Evolutionary conservation across 495 filamentous ascomycete species (phyloP).

Genomic region (Hypoxylon trugodes): DNA sequence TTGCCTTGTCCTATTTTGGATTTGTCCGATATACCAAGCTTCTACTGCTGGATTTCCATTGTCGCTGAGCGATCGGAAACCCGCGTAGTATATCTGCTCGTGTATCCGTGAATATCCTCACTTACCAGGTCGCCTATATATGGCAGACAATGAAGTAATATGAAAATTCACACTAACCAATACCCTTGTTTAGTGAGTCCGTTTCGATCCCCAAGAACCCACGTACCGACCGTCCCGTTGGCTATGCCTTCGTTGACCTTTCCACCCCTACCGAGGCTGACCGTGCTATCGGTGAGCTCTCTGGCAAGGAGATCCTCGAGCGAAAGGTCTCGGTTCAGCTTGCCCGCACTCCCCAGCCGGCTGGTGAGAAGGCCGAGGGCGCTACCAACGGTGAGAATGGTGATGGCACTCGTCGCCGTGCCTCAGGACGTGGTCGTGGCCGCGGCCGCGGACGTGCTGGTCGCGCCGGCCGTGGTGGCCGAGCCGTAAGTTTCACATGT

Average conservation of each 20-base stretch:
- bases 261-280: conserved; percentile 93
- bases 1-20: conserved; percentile 21
- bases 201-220: conserved; percentile 99
- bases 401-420: conserved; percentile 81
- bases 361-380: conserved; percentile 77
- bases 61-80: not conserved
- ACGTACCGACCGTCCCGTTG: conserved; percentile 96
- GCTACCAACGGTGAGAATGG: conserved; percentile 71
- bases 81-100: not conserved
- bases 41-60: not conserved
- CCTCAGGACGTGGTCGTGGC: conserved; percentile 76
- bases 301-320: conserved; percentile 94
- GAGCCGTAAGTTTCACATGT: conserved; percentile 65
- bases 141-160: not conserved
- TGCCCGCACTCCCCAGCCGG: conserved; percentile 93
- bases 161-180: conserved; percentile 35
- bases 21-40: conserved; percentile 2
- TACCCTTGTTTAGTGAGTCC: conserved; percentile 75
- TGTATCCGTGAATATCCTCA: not conserved
- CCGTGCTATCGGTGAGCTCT: conserved; percentile 91
- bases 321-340: conserved; percentile 99
- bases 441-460: conserved; percentile 71
- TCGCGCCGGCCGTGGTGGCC: conserved; percentile 78
- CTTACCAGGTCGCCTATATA: not conserved
- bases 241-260: conserved; percentile 98